Evolutionary conservation across 2,329 filamentous ascomycete genomes (phyloP).

Genomic region (Pestalotiopsis sp.): DNA sequence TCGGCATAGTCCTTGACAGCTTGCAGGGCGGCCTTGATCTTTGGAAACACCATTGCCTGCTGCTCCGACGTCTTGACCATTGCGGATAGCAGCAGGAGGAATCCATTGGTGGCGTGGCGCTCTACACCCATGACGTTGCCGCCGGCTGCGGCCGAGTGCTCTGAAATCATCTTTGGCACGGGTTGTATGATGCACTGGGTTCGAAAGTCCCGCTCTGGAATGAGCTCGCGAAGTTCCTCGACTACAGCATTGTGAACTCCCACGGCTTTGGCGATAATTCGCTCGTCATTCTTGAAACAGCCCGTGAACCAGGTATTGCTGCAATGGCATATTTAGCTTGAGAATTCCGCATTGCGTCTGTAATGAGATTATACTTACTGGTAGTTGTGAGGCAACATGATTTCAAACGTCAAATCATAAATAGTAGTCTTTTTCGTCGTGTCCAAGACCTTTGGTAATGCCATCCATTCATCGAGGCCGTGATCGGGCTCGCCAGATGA

Average conservation of each 20-base stretch:
- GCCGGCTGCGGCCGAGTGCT: constrained; percentile 16
- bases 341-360: background rate
- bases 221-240: constrained; percentile 4
- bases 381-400: constrained; percentile 15
- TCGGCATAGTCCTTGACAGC: constrained; percentile 18
- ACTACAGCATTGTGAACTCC: constrained; percentile 15
- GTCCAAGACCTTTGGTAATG: constrained; percentile 16
- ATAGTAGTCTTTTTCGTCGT: constrained; percentile 19
- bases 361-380: constrained; percentile 9
- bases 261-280: constrained; percentile 15
- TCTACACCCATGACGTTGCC: constrained; percentile 26
- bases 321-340: background rate
- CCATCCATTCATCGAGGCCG: constrained; percentile 19
- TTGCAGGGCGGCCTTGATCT: constrained; percentile 17
- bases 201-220: constrained; percentile 13
- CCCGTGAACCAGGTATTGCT: constrained; percentile 10
- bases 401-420: constrained; percentile 19
- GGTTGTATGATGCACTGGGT: constrained; percentile 26
- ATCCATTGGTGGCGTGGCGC: constrained; percentile 16
- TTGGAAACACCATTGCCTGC: constrained; percentile 16
- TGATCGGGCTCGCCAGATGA: constrained; percentile 17
- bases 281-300: constrained; percentile 18
- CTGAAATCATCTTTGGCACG: constrained; percentile 16
- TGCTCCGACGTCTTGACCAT: constrained; percentile 21
- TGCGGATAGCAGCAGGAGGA: constrained; percentile 18